A percentile compares a stretch with the other conserved stretches of the same genome.
Conservation (phyloP, 2,329 filamentous ascomycete species). For the Xylaria sp. region DNA sequence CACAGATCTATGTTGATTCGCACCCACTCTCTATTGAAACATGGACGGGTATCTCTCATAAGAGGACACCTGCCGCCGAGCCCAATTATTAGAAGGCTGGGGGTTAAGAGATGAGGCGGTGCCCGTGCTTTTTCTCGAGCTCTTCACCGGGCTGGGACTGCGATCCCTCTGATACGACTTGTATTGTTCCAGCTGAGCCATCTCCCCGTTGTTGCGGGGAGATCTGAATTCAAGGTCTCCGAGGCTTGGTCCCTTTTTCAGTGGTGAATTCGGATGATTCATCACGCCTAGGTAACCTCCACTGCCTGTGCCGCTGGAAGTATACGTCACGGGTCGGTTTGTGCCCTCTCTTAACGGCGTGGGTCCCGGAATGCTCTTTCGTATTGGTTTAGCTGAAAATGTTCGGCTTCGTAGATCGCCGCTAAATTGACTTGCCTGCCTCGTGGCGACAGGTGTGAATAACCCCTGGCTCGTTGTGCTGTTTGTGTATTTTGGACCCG, state of each 20-base stretch:
- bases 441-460: slow-evolving; percentile 52
- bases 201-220: slow-evolving; percentile 69
- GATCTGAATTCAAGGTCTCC: slow-evolving; percentile 62
- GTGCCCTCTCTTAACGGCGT: slow-evolving; percentile 42
- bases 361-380: slow-evolving; percentile 77
- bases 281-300: slow-evolving; percentile 85
- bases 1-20: neutral
- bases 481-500: slow-evolving; percentile 49
- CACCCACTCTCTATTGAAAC: slow-evolving; percentile 43
- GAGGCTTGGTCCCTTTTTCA: slow-evolving; percentile 79
- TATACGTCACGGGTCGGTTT: slow-evolving; percentile 39
- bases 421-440: slow-evolving; percentile 51
- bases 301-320: slow-evolving; percentile 44
- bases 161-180: slow-evolving; percentile 45
- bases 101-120: slow-evolving; percentile 36
- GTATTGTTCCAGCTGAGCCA: slow-evolving; percentile 67
- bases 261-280: slow-evolving; percentile 81
- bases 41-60: slow-evolving; percentile 51
- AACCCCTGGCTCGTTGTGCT: slow-evolving; percentile 54
- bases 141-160: slow-evolving; percentile 47
- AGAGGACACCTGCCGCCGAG: slow-evolving; percentile 40
- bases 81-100: slow-evolving; percentile 39
- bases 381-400: slow-evolving; percentile 77
- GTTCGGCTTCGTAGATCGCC: slow-evolving; percentile 43
- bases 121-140: slow-evolving; percentile 46